Evolutionary conservation across 495 filamentous ascomycete species (phyloP).

Genomic region (Penicillium herquei): DNA sequence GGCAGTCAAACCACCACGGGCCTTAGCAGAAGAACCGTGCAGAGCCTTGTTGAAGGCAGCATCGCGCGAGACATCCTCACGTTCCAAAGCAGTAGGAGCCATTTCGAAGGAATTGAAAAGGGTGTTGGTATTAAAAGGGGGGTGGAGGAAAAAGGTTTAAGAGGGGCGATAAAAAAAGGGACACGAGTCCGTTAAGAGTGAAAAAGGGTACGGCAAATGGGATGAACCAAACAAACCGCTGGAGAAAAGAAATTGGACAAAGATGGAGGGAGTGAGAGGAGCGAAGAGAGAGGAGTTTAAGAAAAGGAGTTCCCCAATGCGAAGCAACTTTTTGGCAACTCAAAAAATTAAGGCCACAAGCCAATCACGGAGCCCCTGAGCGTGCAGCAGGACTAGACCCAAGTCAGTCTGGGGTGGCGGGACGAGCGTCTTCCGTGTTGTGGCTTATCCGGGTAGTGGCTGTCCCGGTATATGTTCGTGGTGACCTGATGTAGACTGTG

Average conservation of each 20-base stretch:
- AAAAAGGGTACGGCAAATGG: background rate
- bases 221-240: background rate
- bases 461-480: slow-evolving; percentile 9
- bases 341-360: slow-evolving; percentile 5
- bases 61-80: slow-evolving; percentile 85
- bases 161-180: slow-evolving; percentile 10
- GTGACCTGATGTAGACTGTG: slow-evolving; percentile 18
- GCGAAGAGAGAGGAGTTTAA: slow-evolving; percentile 3
- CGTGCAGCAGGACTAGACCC: slow-evolving; percentile 6
- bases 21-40: slow-evolving; percentile 79
- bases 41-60: slow-evolving; percentile 88
- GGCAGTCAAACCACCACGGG: slow-evolving; percentile 71
- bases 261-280: slow-evolving; percentile 3
- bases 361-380: slow-evolving; percentile 24
- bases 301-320: slow-evolving; percentile 9
- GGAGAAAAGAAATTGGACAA: slow-evolving; percentile 9
- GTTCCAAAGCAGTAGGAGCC: slow-evolving; percentile 73
- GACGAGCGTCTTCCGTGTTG: slow-evolving; percentile 14
- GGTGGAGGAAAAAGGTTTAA: slow-evolving; percentile 11
- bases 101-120: slow-evolving; percentile 47
- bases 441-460: slow-evolving; percentile 19
- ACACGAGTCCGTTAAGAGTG: background rate
- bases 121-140: slow-evolving; percentile 24
- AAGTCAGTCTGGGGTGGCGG: slow-evolving; percentile 10
- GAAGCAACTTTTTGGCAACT: slow-evolving; percentile 10